phyloP scores from a whole-genome alignment of 345 rosid species.

The Syzygium jambos region DNA sequence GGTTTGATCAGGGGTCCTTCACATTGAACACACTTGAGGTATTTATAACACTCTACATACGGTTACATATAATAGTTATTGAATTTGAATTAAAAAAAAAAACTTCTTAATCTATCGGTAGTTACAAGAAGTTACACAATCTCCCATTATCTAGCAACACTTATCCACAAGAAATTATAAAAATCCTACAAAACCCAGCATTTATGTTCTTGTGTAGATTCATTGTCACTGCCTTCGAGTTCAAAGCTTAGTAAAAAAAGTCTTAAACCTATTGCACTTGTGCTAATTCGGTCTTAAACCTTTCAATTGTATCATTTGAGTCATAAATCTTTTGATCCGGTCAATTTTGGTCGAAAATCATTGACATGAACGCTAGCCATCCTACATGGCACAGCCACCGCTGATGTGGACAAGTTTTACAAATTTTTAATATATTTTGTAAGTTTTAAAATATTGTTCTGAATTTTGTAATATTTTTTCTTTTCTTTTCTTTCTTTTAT shows the following conservation, averaged over 20 bases:
- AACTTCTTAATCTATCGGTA: neutral
- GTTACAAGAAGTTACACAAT: neutral
- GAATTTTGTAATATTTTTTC: too few species aligned
- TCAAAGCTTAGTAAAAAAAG: neutral
- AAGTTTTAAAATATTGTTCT: too few species aligned
- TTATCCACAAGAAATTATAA: neutral
- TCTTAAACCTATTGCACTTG: too few species aligned
- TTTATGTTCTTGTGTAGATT: neutral
- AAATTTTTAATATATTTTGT: too few species aligned
- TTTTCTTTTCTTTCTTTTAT: too few species aligned
- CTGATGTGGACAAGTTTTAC: too few species aligned
- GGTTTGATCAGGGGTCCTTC: neutral
- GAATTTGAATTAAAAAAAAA: neutral
- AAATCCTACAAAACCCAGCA: neutral
- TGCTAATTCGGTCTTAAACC: too few species aligned
- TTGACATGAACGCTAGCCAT: too few species aligned
- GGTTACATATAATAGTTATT: neutral
- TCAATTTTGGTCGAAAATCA: too few species aligned
- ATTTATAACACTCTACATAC: neutral
- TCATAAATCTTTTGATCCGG: too few species aligned
- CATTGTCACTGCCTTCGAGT: neutral
- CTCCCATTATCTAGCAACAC: neutral
- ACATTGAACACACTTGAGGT: neutral
- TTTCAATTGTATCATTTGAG: too few species aligned
- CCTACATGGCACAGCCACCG: too few species aligned